A percentile compares a stretch with the other conserved stretches of the same genome.
Evolutionary conservation across 148 eudicot species (phyloP).

Genomic region (Salicornia ramosissima): DNA sequence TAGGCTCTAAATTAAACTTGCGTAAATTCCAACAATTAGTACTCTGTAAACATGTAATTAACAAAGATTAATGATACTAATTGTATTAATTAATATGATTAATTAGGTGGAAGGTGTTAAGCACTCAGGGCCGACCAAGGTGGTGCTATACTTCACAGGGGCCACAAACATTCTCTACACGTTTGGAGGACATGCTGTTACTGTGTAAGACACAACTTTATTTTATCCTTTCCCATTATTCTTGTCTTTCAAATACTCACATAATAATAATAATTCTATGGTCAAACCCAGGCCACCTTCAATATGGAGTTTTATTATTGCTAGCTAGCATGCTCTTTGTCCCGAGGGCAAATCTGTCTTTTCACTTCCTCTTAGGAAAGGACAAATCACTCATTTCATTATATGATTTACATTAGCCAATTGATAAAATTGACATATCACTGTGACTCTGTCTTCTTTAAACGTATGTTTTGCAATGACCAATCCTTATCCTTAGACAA

Average conservation of each 20-base stretch:
- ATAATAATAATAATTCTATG: too few species aligned
- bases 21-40: constrained; percentile 7
- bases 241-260: constrained; percentile 25
- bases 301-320: not conserved
- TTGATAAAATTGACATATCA: constrained; percentile 23
- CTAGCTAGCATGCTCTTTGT: constrained; percentile 8
- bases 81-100: not conserved
- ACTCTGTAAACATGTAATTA: not conserved
- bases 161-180: constrained; percentile 97
- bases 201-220: constrained; percentile 67
- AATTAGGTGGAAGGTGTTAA: constrained; percentile 74
- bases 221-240: constrained; percentile 11
- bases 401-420: not conserved
- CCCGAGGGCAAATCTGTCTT: constrained; percentile 19
- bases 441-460: not conserved
- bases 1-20: constrained; percentile 8
- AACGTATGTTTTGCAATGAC: constrained; percentile 20
- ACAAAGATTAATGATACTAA: not conserved
- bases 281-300: constrained; percentile 20
- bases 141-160: constrained; percentile 88
- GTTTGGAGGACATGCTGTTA: constrained; percentile 95
- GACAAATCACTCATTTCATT: constrained; percentile 18
- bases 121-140: constrained; percentile 73
- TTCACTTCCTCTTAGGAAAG: not conserved
- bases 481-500: constrained; percentile 1